Conservation (phyloP, 495 filamentous ascomycete species). For the Xylaria curta region DNA sequence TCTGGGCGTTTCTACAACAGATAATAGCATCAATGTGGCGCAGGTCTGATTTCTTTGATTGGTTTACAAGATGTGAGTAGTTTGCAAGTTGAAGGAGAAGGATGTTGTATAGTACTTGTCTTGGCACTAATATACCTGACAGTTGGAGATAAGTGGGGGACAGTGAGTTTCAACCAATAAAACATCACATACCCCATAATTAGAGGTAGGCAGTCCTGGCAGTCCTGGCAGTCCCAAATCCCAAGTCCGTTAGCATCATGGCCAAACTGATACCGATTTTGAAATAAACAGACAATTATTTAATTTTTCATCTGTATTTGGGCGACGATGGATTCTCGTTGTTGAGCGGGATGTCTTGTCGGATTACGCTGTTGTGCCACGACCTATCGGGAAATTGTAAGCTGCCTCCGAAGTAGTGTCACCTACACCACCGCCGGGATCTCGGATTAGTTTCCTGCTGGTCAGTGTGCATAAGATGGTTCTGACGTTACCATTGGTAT, state of each 20-base stretch:
- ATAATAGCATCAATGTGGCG: background rate
- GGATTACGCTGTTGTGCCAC: background rate
- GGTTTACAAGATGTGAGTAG: background rate
- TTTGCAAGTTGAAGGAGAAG: background rate
- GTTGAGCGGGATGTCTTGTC: background rate
- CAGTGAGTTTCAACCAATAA: background rate
- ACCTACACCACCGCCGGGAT: background rate
- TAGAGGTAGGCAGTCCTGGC: too few species aligned
- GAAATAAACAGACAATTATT: background rate
- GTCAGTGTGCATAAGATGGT: background rate
- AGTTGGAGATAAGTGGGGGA: background rate
- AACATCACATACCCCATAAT: background rate
- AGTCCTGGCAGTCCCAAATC: too few species aligned
- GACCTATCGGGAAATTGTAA: background rate
- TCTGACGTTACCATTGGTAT: slow-evolving; percentile 2
- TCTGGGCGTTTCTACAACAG: background rate
- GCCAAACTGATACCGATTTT: background rate
- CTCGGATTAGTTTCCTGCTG: slow-evolving; percentile 5
- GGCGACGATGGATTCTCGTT: background rate
- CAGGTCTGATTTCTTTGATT: background rate
- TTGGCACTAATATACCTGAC: background rate
- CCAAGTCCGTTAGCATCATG: background rate
- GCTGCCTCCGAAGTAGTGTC: background rate
- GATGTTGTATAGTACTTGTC: background rate
- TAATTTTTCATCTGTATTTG: background rate